Base-by-base conservation (phyloP, 352 stramenopile genomes). In the Pythium sukuiense region DNA sequence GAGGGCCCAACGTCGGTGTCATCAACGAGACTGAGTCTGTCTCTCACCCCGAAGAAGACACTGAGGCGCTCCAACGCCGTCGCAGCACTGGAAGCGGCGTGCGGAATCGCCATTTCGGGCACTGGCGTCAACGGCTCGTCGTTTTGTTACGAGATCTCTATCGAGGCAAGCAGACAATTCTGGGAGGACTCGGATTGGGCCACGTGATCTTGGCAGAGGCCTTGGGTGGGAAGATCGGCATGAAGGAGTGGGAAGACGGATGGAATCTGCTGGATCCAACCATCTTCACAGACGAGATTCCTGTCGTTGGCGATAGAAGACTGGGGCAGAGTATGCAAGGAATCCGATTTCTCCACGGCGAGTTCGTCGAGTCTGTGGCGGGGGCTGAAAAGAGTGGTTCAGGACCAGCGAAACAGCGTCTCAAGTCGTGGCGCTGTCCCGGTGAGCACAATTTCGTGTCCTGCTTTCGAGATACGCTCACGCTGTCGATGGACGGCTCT, bases 171-270 rank as follows among this genome's bases (percentile, higher is more conserved):
- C 63, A 59, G 18, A 69, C 67, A 0, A 16, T 67, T 1, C 27
- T 82, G 0, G 61, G 69, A 9, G 75, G 60, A 0, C 49, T 82
- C 13, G 75, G 74, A 2, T 61, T 82, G 9, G 75, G 75, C 0
- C 75, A 82, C 41, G 69, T 82, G 30, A 52, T 73, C 11, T 24
- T 73, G 5, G 67, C 67, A 11, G 67, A 73, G 60, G 67, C 67
- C 4, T 52, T 73, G 18, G 67, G 67, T 0, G 67, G 35, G 12
- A 62, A 46, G 5, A 55, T 73, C 16, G 55, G 55, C 7, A 69
- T 69, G 56, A 69, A 64, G 16, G 67, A 73, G 27, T 73, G 67
- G 67, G 67, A 73, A 27, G 61, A 73, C 39, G 67, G 67, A 2
- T 73, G 67, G 67, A 65, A 49, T 50, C 8, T 73, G 1, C 29